Percentiles rank a stretch among this genome's conserved stretches.
These are phyloP conservation scores for Glomus cerebriforme DNA, from an alignment of 192 early-diverging fungal genomes.

Conservation along the genomic window DNA sequence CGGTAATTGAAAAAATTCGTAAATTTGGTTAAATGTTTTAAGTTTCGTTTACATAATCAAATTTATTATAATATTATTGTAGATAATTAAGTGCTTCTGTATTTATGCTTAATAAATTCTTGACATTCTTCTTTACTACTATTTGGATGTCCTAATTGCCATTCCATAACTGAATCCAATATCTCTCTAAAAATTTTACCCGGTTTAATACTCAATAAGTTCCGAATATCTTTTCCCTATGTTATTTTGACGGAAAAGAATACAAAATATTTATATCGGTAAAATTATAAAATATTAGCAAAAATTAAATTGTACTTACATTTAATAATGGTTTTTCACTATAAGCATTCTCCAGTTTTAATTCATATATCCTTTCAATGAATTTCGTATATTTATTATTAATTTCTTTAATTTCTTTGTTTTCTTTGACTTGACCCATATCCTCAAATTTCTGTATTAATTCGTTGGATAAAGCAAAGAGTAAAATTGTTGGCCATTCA, in stretches of 20 bases:
- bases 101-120: conserved; percentile 44
- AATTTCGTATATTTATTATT: conserved; percentile 39
- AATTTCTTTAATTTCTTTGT: conserved; percentile 16
- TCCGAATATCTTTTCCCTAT: conserved; percentile 70
- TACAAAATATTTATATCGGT: neutral
- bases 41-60: no score
- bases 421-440: conserved; percentile 7
- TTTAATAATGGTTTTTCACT: conserved; percentile 49
- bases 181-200: conserved; percentile 68
- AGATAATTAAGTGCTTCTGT: neutral
- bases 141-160: conserved; percentile 77
- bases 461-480: conserved; percentile 53
- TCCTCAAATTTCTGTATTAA: conserved; percentile 42
- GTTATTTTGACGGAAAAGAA: conserved; percentile 6
- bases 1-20: neutral
- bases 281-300: neutral
- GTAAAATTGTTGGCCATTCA: conserved; percentile 55
- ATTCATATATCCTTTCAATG: conserved; percentile 14
- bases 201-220: conserved; percentile 67
- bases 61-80: no score
- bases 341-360: conserved; percentile 36
- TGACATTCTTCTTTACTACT: conserved; percentile 65
- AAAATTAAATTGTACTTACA: conserved; percentile 14
- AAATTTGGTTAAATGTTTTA: no score
- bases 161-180: conserved; percentile 72